Conservation (phyloP, 1,284 basidiomycete genomes). For the Irpex rosettiformis region DNA sequence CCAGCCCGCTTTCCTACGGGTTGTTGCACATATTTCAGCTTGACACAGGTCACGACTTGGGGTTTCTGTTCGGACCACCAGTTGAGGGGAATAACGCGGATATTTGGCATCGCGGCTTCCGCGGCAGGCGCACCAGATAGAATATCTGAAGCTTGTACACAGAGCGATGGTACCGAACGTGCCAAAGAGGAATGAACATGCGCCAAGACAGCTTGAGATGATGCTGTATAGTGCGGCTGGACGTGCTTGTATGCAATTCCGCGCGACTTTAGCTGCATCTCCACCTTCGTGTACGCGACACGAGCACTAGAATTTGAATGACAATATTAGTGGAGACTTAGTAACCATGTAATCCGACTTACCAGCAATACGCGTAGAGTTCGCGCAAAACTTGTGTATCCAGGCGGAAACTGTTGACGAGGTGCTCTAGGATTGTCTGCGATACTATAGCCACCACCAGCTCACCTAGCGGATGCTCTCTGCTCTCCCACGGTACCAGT, state of each 20-base stretch:
- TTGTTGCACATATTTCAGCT: conserved; percentile 83
- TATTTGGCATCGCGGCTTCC: conserved; percentile 89
- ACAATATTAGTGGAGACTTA: not conserved
- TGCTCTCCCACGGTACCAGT: not conserved
- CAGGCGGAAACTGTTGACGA: conserved; percentile 58
- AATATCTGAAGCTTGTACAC: conserved; percentile 78
- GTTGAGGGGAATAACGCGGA: conserved; percentile 81
- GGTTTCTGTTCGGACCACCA: conserved; percentile 86
- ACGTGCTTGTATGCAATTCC: conserved; percentile 78
- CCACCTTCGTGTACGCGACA: conserved; percentile 86
- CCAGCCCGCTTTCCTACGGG: conserved; percentile 70
- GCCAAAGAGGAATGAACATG: conserved; percentile 67
- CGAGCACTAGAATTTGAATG: conserved; percentile 63
- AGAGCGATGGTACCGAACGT: conserved; percentile 75
- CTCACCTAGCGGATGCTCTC: conserved; percentile 19
- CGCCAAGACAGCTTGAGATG: conserved; percentile 42
- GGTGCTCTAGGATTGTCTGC: too few relatives aligned
- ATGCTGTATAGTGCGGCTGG: conserved; percentile 48
- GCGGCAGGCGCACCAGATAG: conserved; percentile 77
- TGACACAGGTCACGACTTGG: conserved; percentile 78
- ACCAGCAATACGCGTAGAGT: conserved; percentile 82
- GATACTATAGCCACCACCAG: too few relatives aligned
- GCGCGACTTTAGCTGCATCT: conserved; percentile 81
- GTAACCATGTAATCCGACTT: conserved; percentile 18
- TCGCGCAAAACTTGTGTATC: conserved; percentile 68